Evolutionary conservation across 2,329 filamentous ascomycete genomes (phyloP).

Genomic region (Sporothrix brunneoviolacea): DNA sequence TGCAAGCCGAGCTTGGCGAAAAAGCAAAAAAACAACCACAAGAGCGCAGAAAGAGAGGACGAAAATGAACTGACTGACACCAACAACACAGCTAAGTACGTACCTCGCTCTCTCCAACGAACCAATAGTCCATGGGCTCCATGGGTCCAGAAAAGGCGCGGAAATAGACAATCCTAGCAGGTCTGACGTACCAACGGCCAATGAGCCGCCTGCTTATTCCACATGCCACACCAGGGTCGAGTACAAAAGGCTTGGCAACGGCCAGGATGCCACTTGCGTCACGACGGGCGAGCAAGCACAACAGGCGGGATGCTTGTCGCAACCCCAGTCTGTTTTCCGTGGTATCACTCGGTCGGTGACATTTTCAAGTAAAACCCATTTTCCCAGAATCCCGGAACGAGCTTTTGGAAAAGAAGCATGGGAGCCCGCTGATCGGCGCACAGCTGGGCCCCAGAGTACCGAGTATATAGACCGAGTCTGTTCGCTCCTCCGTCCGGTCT

Average conservation of each 20-base stretch:
- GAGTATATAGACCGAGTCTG: neutral
- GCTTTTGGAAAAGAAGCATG: neutral
- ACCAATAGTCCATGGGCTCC: too few species aligned
- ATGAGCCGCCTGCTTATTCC: slow-evolving; percentile 10
- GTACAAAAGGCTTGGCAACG: slow-evolving; percentile 1
- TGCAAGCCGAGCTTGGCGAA: too few species aligned
- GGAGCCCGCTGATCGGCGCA: too few species aligned
- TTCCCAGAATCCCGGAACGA: neutral
- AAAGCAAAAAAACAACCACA: too few species aligned
- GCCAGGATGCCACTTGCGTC: neutral
- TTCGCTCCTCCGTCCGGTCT: neutral
- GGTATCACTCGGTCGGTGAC: neutral
- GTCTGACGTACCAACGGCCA: neutral
- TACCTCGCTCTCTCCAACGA: too few species aligned
- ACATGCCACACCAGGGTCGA: neutral
- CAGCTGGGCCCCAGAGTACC: neutral
- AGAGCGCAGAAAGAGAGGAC: too few species aligned
- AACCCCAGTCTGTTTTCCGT: neutral
- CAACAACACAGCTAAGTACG: too few species aligned
- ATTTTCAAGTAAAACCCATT: neutral
- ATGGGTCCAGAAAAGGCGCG: neutral
- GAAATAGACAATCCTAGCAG: neutral
- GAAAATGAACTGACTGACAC: too few species aligned
- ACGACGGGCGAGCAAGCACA: slow-evolving; percentile 6
- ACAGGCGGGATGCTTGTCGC: neutral